Percentiles rank a stretch among this genome's conserved stretches.
Evolutionary conservation across 179 eudicot genomes (phyloP).

Genomic region (Sideroxylon spinosum): DNA sequence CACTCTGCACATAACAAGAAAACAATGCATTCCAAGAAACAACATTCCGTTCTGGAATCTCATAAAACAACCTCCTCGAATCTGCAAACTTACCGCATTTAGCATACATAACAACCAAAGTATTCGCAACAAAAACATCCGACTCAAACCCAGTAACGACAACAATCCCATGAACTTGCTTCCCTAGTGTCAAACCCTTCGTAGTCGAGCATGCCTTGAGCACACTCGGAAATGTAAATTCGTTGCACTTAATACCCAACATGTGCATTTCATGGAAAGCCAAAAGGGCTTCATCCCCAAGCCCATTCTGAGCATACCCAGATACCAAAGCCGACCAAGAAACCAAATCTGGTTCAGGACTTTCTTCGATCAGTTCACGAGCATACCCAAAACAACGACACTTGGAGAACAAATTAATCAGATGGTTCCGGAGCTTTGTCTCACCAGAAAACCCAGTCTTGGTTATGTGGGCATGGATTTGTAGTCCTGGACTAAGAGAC

Average conservation of each 20-base stretch:
- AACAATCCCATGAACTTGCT: conserved; percentile 66
- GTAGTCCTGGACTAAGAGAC: conserved; percentile 49
- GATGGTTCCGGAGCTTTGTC: conserved; percentile 40
- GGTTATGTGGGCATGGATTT: conserved; percentile 56
- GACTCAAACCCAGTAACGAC: conserved; percentile 51
- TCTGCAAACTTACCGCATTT: conserved; percentile 54
- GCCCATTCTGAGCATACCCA: conserved; percentile 69
- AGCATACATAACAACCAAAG: conserved; percentile 73
- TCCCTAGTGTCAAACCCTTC: conserved; percentile 56
- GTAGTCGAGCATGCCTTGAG: conserved; percentile 69
- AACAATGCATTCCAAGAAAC: conserved; percentile 88
- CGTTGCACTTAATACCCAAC: conserved; percentile 59
- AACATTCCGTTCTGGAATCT: conserved; percentile 59
- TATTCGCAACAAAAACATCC: conserved; percentile 74
- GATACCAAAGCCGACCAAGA: conserved; percentile 88
- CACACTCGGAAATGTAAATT: conserved; percentile 70
- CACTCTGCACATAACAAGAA: conserved; percentile 60
- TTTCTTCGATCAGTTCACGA: conserved; percentile 68
- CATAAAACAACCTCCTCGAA: conserved; percentile 68
- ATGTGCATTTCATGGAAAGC: conserved; percentile 56
- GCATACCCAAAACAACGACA: conserved; percentile 56
- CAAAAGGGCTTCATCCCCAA: conserved; percentile 51
- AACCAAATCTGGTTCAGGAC: conserved; percentile 68
- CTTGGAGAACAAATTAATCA: conserved; percentile 64
- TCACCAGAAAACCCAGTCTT: conserved; percentile 47